Percentiles rank a stretch among this genome's conserved stretches.
These are phyloP conservation scores for Calocybe indica DNA, from an alignment of 768 basidiomycete genomes.

Conservation along the genomic window DNA sequence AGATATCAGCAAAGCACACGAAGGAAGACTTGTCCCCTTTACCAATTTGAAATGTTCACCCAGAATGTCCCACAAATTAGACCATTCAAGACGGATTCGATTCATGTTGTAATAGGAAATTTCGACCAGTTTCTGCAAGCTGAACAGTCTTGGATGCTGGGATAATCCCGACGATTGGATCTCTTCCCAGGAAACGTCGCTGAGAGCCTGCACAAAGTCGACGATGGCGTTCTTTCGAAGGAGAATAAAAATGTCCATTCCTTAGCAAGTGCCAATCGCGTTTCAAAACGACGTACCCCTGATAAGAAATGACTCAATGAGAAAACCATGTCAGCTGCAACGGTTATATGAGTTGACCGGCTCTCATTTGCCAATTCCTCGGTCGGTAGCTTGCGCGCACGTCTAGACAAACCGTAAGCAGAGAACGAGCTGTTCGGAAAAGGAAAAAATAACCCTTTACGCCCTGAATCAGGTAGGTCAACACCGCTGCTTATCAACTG, in stretches of 20 bases:
- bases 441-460: conserved; percentile 62
- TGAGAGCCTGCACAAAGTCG: conserved; percentile 93
- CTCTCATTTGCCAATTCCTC: conserved; percentile 97
- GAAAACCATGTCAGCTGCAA: conserved; percentile 99
- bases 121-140: conserved; percentile 95
- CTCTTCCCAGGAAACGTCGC: conserved; percentile 98
- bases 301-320: conserved; percentile 91
- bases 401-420: conserved; percentile 20
- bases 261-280: not conserved
- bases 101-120: conserved; percentile 99
- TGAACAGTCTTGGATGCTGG: conserved; percentile 91
- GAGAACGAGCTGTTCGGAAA: conserved; percentile 8
- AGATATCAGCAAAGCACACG: conserved; percentile 1
- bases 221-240: conserved; percentile 82
- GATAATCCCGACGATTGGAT: conserved; percentile 96
- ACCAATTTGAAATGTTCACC: conserved; percentile 99
- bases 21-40: conserved; percentile 11
- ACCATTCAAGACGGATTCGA: conserved; percentile 97
- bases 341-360: conserved; percentile 95
- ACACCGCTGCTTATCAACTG: conserved; percentile 91
- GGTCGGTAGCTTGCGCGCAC: conserved; percentile 60
- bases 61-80: conserved; percentile 93
- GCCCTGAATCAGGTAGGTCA: conserved; percentile 72
- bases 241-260: conserved; percentile 5
- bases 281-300: conserved; percentile 57